Evolutionary conservation across 257 asterid species (phyloP).

Genomic region (Przewalskia tangutica): DNA sequence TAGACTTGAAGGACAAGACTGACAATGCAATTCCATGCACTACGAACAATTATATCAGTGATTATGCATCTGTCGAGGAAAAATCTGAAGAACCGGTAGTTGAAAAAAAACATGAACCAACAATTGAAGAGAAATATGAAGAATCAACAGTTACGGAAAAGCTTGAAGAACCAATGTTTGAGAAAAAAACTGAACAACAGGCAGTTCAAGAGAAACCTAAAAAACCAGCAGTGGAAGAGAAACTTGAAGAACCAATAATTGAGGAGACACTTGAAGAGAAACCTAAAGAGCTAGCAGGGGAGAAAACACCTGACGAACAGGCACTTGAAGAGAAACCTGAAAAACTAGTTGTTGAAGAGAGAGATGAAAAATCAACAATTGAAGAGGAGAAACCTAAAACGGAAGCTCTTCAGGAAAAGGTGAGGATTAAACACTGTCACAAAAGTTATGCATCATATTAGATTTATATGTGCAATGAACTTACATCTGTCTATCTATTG

Average conservation of each 20-base stretch:
- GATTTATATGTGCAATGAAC: neutral
- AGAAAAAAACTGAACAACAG: neutral
- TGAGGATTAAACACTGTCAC: neutral
- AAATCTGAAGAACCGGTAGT: neutral
- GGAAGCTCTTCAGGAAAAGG: neutral
- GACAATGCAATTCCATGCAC: neutral
- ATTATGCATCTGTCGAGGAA: neutral
- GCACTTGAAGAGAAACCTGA: neutral
- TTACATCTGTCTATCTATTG: neutral
- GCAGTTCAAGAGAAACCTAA: neutral
- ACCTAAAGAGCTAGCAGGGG: neutral
- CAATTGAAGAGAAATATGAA: neutral
- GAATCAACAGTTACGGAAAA: neutral
- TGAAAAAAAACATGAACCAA: neutral
- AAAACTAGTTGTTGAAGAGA: neutral
- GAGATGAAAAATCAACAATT: neutral
- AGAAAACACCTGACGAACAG: neutral
- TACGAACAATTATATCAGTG: neutral
- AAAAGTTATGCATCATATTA: neutral
- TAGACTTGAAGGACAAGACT: neutral
- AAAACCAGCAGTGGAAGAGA: neutral
- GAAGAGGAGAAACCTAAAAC: neutral
- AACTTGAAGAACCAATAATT: neutral
- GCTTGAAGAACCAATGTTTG: neutral
- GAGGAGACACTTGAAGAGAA: slow-evolving; percentile 2